phyloP scores from a whole-genome alignment of 2,329 filamentous ascomycete species.

The Biscogniauxia sp. region DNA sequence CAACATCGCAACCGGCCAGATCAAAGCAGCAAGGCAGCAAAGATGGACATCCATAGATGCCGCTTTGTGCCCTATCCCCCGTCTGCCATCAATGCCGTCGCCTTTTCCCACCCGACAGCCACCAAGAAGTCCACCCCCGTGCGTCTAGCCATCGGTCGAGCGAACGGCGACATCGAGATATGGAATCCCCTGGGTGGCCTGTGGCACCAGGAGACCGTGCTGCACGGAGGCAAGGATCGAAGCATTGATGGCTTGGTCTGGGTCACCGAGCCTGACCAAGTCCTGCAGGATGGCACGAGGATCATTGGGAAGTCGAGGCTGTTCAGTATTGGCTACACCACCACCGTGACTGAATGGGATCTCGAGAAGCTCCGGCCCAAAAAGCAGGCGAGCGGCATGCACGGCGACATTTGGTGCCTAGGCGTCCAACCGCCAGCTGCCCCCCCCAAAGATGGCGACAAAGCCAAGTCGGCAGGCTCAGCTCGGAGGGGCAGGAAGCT shows the following conservation, averaged over 20 bases:
- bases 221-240: constrained; percentile 78
- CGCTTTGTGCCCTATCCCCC: constrained; percentile 92
- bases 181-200: constrained; percentile 83
- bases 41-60: constrained; percentile 95
- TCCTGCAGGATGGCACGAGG: constrained; percentile 59
- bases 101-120: constrained; percentile 75
- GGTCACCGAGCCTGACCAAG: constrained; percentile 80
- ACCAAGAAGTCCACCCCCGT: constrained; percentile 57
- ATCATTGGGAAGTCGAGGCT: constrained; percentile 74
- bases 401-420: constrained; percentile 96
- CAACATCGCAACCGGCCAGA: constrained; percentile 1
- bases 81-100: constrained; percentile 88
- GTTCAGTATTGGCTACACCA: constrained; percentile 95
- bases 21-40: constrained; percentile 13
- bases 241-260: constrained; percentile 90
- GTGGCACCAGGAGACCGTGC: constrained; percentile 88
- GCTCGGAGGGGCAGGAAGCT: constrained; percentile 56
- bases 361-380: constrained; percentile 73
- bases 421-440: constrained; percentile 68
- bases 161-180: constrained; percentile 95
- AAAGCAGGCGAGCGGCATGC: constrained; percentile 84
- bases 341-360: constrained; percentile 93
- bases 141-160: constrained; percentile 83
- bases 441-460: constrained; percentile 23
- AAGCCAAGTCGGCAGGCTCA: constrained; percentile 22